Evolutionary conservation across 768 basidiomycete genomes (phyloP).

Genomic region (Melanogaster broomeanus): DNA sequence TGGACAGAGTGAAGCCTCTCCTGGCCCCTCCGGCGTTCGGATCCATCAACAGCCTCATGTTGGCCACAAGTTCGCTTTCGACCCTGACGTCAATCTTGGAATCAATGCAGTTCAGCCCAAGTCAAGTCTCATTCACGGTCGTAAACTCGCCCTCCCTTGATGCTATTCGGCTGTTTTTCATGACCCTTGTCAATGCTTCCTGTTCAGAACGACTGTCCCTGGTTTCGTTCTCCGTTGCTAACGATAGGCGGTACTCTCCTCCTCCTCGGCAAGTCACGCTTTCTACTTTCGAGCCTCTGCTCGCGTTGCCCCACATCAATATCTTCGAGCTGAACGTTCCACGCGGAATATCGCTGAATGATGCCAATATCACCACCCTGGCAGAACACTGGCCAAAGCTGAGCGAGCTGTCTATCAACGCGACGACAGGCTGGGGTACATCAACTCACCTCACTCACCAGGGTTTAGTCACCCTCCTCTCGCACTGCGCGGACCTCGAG

Average conservation of each 20-base stretch:
- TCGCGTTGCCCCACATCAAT: conserved; percentile 11
- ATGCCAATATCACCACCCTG: conserved; percentile 17
- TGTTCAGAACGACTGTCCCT: conserved; percentile 1
- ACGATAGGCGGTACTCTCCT: background rate
- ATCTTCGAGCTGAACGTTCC: conserved; percentile 16
- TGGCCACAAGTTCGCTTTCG: conserved; percentile 10
- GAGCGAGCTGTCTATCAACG: conserved; percentile 15
- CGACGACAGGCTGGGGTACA: conserved; percentile 18
- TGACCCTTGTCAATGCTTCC: conserved; percentile 16
- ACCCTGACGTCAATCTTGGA: conserved; percentile 22
- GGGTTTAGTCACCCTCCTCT: conserved; percentile 23
- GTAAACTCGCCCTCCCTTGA: conserved; percentile 9
- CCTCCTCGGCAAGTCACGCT: conserved; percentile 7
- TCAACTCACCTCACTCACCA: conserved; percentile 17
- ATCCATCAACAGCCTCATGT: conserved; percentile 8
- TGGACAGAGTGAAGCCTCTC: conserved; percentile 11
- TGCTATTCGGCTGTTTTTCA: conserved; percentile 22
- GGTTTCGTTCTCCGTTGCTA: conserved; percentile 11
- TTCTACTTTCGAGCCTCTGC: conserved; percentile 19
- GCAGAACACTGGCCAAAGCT: conserved; percentile 23
- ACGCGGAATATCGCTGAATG: conserved; percentile 21
- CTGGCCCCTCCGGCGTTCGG: conserved; percentile 17
- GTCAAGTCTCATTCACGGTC: conserved; percentile 15
- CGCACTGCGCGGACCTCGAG: conserved; percentile 5
- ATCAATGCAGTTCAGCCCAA: conserved; percentile 16